Conservation (phyloP, 345 rosid species). For the Murraya paniculata region DNA sequence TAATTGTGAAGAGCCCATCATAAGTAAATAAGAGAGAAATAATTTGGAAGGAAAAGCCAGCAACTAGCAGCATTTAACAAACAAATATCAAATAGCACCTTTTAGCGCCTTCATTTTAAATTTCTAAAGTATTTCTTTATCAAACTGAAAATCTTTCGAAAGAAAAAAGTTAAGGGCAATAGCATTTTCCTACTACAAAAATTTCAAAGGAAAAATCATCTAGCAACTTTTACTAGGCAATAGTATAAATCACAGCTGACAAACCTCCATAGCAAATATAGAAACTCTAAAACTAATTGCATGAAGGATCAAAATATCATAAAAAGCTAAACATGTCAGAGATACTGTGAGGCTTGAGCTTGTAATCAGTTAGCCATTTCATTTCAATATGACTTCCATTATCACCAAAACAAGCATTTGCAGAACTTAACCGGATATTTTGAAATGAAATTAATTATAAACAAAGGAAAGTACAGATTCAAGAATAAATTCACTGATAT, state of each 20-base stretch:
- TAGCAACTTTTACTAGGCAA: not conserved
- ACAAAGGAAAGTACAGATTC: not conserved
- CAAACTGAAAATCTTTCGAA: not conserved
- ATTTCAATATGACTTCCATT: not conserved
- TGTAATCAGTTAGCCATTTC: not conserved
- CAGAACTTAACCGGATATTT: not conserved
- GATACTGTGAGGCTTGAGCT: not conserved
- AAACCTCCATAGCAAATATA: not conserved
- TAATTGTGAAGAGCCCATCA: conserved; percentile 15
- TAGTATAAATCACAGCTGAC: not conserved
- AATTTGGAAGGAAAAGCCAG: not conserved
- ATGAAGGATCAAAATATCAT: not conserved
- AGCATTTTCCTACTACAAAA: not conserved
- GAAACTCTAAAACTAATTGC: not conserved
- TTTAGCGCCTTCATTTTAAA: not conserved
- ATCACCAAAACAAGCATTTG: not conserved
- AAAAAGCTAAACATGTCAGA: not conserved
- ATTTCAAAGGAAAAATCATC: not conserved
- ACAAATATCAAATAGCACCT: not conserved
- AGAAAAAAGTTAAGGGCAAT: not conserved
- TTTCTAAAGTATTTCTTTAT: not conserved
- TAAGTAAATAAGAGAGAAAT: not conserved
- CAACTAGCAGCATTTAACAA: not conserved
- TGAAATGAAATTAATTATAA: not conserved
- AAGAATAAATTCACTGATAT: not conserved